Evolutionary conservation across 2,329 filamentous ascomycete genomes (phyloP).

Genomic region (Xylariaceae sp.): DNA sequence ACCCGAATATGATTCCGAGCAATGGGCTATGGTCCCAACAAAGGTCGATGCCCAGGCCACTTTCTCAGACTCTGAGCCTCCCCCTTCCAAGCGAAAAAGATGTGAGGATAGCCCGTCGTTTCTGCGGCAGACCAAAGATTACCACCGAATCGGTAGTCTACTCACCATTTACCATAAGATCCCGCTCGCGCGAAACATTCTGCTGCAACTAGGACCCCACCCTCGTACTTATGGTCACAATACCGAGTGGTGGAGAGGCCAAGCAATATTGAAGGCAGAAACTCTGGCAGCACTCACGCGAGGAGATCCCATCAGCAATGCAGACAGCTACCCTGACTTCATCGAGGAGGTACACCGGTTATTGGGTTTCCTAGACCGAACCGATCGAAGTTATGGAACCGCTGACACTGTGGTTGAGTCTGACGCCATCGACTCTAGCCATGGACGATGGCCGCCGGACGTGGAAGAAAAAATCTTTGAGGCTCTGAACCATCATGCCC

Average conservation of each 20-base stretch:
- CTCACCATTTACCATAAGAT: slow-evolving; percentile 59
- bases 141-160: slow-evolving; percentile 46
- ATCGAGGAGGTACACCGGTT: slow-evolving; percentile 56
- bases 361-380: slow-evolving; percentile 59
- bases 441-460: slow-evolving; percentile 33
- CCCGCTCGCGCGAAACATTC: slow-evolving; percentile 51
- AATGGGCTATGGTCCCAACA: slow-evolving; percentile 56
- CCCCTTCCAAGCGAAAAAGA: slow-evolving; percentile 42
- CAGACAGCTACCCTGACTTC: slow-evolving; percentile 34
- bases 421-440: slow-evolving; percentile 28
- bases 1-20: slow-evolving; percentile 46
- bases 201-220: slow-evolving; percentile 41
- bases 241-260: slow-evolving; percentile 59
- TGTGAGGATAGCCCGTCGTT: slow-evolving; percentile 45
- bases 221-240: slow-evolving; percentile 50
- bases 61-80: slow-evolving; percentile 29
- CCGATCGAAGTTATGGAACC: slow-evolving; percentile 56
- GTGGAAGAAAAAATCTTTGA: slow-evolving; percentile 41
- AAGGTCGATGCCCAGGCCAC: slow-evolving; percentile 21
- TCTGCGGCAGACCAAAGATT: slow-evolving; percentile 32
- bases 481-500: slow-evolving; percentile 15
- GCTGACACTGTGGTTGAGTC: slow-evolving; percentile 42
- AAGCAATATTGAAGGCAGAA: slow-evolving; percentile 41
- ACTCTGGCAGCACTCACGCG: slow-evolving; percentile 29
- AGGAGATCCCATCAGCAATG: slow-evolving; percentile 27